Evolutionary conservation across 1,139 yeast species (phyloP).

Genomic region (Debaryomyces udenii): DNA sequence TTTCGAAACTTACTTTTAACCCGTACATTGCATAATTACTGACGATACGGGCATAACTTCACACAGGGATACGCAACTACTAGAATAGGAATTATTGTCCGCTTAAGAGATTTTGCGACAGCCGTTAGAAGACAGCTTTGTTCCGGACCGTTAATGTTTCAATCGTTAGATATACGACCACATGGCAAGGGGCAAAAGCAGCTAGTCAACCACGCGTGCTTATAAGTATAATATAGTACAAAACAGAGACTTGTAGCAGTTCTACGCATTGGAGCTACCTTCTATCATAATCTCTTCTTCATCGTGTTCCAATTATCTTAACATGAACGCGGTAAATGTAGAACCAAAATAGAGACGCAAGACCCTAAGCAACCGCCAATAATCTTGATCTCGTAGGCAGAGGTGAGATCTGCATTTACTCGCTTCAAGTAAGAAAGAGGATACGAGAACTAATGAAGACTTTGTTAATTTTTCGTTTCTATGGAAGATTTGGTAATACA

Average conservation of each 20-base stretch:
- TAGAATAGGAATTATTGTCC: no score
- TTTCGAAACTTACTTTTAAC: no score
- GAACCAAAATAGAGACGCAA: conserved; percentile 60
- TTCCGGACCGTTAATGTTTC: no score
- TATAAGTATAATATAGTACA: background rate
- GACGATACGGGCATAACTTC: no score
- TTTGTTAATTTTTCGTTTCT: conserved; percentile 55
- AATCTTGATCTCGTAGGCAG: conserved; percentile 51
- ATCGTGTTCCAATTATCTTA: conserved; percentile 24
- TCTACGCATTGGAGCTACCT: conserved; percentile 13
- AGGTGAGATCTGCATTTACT: conserved; percentile 22
- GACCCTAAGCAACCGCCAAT: conserved; percentile 79
- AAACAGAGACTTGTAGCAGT: conserved; percentile 6
- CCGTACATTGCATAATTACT: no score
- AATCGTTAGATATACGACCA: no score
- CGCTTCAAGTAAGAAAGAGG: conserved; percentile 42
- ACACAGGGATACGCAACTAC: no score
- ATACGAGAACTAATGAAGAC: conserved; percentile 59
- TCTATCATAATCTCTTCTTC: conserved; percentile 35
- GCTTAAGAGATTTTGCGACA: no score
- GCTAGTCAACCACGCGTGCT: no score
- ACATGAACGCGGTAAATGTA: conserved; percentile 50
- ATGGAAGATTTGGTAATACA: conserved; percentile 28
- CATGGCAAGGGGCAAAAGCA: no score
- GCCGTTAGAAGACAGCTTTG: no score